A percentile compares a stretch with the other conserved stretches of the same genome.
Evolutionary conservation across 2,329 filamentous ascomycete genomes (phyloP).

Genomic region (Trichoderma sp.): DNA sequence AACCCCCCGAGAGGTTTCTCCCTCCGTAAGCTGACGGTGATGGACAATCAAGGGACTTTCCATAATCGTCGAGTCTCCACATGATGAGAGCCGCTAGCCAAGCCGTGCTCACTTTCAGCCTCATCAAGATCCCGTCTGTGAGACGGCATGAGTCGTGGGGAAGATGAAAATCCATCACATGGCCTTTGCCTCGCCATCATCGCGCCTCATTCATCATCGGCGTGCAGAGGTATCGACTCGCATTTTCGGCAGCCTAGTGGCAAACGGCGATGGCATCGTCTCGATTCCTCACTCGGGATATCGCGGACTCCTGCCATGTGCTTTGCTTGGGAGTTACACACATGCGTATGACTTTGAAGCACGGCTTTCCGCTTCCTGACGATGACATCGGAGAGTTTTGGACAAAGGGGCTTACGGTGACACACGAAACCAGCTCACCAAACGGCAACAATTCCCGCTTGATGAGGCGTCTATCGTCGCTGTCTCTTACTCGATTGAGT

Average conservation of each 20-base stretch:
- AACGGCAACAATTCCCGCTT: background rate
- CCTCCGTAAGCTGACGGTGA: background rate
- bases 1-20: background rate
- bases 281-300: slow-evolving; percentile 4
- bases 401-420: background rate
- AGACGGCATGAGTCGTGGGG: background rate
- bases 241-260: background rate
- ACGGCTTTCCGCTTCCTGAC: background rate
- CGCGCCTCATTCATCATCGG: background rate
- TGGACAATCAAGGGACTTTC: too few species aligned
- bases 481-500: too few species aligned
- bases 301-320: background rate
- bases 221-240: too few species aligned
- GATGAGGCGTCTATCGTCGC: background rate
- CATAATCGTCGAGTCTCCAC: background rate
- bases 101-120: background rate
- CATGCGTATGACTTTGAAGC: background rate
- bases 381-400: background rate
- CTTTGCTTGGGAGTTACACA: background rate
- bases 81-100: background rate
- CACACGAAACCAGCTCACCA: background rate
- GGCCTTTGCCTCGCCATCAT: slow-evolving; percentile 9
- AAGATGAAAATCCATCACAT: slow-evolving; percentile 1
- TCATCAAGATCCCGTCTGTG: background rate
- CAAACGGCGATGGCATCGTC: background rate